Evolutionary conservation across 2,329 filamentous ascomycete species (phyloP).

Genomic region (Paramyrothecium sp.): DNA sequence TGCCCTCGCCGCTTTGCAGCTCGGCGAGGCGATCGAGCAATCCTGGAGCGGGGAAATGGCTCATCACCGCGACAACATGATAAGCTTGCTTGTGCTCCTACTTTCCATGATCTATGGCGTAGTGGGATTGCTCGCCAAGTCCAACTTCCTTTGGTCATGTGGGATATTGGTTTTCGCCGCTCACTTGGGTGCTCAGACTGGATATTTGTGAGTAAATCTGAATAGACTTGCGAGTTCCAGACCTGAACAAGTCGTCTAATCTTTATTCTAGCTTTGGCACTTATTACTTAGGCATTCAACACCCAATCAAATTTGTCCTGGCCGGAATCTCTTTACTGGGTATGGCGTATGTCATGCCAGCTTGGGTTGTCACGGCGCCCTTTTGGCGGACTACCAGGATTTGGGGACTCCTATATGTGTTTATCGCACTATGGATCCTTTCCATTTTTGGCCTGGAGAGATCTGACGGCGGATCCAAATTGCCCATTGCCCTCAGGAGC

Average conservation of each 20-base stretch:
- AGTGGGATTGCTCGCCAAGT: neutral
- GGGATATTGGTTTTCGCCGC: constrained; percentile 1
- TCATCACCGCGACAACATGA: neutral
- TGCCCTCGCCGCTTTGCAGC: constrained; percentile 2
- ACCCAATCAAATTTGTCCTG: constrained; percentile 1
- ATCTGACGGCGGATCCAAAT: neutral
- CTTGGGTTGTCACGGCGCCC: constrained; percentile 1
- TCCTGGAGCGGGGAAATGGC: neutral
- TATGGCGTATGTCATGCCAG: neutral
- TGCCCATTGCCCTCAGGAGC: neutral
- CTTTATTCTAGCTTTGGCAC: neutral
- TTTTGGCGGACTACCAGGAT: constrained; percentile 3
- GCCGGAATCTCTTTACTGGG: neutral
- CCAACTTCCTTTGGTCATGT: constrained; percentile 4
- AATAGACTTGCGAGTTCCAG: neutral
- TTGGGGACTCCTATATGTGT: constrained; percentile 4
- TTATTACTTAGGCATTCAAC: neutral
- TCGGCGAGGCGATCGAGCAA: neutral
- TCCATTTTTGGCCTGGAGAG: constrained; percentile 2
- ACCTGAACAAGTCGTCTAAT: neutral
- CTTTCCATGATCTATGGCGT: neutral
- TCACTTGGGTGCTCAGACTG: neutral
- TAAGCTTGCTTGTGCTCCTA: neutral
- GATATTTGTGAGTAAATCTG: constrained; percentile 2
- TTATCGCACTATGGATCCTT: constrained; percentile 4